phyloP scores from a whole-genome alignment of 2,329 filamentous ascomycete species.

The Botrytis pseudocinerea region DNA sequence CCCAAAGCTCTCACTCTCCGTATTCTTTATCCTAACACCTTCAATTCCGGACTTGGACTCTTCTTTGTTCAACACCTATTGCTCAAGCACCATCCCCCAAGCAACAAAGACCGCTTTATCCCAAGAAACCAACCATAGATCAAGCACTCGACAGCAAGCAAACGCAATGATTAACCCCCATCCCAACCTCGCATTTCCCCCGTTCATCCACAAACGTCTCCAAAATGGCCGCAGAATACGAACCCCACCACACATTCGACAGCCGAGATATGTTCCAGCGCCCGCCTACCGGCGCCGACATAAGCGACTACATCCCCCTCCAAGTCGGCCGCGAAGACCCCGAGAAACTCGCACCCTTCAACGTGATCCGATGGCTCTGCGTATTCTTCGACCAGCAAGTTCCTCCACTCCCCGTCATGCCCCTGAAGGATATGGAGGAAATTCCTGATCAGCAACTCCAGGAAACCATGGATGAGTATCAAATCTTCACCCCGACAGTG shows the following conservation, averaged over 20 bases:
- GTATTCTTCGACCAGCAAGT: background rate
- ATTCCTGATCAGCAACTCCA: background rate
- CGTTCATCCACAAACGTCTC: background rate
- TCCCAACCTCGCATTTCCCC: background rate
- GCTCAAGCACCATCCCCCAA: background rate
- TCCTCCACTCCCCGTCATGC: background rate
- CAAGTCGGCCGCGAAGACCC: background rate
- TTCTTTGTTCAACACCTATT: background rate
- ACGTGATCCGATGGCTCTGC: background rate
- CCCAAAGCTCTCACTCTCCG: background rate
- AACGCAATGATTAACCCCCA: background rate
- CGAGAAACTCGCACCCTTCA: background rate
- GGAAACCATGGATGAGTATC: background rate
- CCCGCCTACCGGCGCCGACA: background rate
- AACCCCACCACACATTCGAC: background rate
- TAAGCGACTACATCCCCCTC: background rate
- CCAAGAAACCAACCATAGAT: background rate
- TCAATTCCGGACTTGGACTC: background rate
- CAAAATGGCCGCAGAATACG: background rate
- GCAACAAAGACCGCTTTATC: background rate
- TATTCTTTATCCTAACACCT: background rate
- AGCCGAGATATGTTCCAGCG: rapidly evolving
- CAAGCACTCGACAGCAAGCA: background rate
- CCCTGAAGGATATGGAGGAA: background rate
- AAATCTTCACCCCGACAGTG: background rate